A percentile compares a stretch with the other conserved stretches of the same genome.
Conservation (phyloP, 2,329 filamentous ascomycete genomes). For the Aspergillus fijiensis region DNA sequence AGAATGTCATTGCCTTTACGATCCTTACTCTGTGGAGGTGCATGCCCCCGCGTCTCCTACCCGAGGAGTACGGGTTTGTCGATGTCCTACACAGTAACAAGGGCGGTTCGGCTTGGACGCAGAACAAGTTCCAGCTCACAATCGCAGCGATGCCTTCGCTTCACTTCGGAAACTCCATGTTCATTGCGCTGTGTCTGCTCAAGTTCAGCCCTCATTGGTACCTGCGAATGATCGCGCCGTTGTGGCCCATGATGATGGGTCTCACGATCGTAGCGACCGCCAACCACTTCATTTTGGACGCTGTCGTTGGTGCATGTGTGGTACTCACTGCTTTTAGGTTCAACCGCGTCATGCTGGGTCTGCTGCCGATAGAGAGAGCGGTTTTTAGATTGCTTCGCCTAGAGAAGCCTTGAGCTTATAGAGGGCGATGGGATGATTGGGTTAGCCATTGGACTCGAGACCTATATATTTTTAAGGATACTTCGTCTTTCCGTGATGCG, state of each 20-base stretch:
- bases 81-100: slow-evolving; percentile 44
- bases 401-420: slow-evolving; percentile 25
- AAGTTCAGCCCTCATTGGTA: slow-evolving; percentile 44
- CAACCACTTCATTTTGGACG: slow-evolving; percentile 68
- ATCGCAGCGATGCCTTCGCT: slow-evolving; percentile 53
- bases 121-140: slow-evolving; percentile 50
- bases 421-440: neutral
- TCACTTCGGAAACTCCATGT: slow-evolving; percentile 45
- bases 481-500: neutral
- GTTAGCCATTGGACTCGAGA: neutral
- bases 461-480: neutral
- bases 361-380: slow-evolving; percentile 24
- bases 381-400: slow-evolving; percentile 21
- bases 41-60: slow-evolving; percentile 52
- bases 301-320: slow-evolving; percentile 57
- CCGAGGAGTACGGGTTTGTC: slow-evolving; percentile 44
- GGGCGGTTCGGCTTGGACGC: slow-evolving; percentile 39
- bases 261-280: slow-evolving; percentile 66
- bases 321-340: slow-evolving; percentile 24
- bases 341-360: slow-evolving; percentile 23
- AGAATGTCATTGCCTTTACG: slow-evolving; percentile 51
- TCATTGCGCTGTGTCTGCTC: slow-evolving; percentile 31
- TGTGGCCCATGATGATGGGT: slow-evolving; percentile 48
- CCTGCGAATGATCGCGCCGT: slow-evolving; percentile 38
- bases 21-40: slow-evolving; percentile 51